Conservation (phyloP, 2,329 filamentous ascomycete genomes). For the Cadophora luteo-olivacea region DNA sequence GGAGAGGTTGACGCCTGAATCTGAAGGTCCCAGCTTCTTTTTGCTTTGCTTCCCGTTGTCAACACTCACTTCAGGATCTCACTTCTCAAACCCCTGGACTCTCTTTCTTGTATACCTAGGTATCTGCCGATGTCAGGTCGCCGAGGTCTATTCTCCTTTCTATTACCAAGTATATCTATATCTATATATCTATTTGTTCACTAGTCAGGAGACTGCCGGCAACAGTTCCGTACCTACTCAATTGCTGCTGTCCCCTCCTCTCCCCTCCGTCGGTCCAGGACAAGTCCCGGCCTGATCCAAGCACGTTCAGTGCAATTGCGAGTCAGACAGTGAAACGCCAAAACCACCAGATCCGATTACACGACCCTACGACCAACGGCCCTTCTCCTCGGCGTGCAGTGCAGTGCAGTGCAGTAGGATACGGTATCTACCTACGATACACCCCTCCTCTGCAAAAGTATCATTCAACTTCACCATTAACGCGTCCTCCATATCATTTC, state of each 20-base stretch:
- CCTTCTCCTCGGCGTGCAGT: no score
- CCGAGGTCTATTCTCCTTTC: not conserved
- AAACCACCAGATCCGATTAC: slow-evolving; percentile 12
- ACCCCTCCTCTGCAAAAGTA: slow-evolving; percentile 15
- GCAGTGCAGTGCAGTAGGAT: no score
- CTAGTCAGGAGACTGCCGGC: not conserved
- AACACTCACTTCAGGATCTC: not conserved
- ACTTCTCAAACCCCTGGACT: not conserved
- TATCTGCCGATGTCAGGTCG: not conserved
- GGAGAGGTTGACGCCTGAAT: not conserved
- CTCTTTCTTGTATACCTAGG: not conserved
- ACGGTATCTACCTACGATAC: not conserved
- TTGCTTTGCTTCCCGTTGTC: slow-evolving; percentile 1
- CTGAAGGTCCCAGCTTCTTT: not conserved
- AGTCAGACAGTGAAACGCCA: slow-evolving; percentile 22
- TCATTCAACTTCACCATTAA: not conserved
- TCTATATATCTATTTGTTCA: not conserved
- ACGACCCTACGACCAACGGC: not conserved
- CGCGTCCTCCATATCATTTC: not conserved
- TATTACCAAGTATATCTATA: not conserved
- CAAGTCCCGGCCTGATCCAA: not conserved
- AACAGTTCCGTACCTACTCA: not conserved
- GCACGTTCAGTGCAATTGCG: slow-evolving; percentile 12
- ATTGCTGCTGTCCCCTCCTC: not conserved
- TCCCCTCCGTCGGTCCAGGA: not conserved